Base-by-base conservation (phyloP, 2,329 filamentous ascomycete species). In the Leptoxyphium fumago region DNA sequence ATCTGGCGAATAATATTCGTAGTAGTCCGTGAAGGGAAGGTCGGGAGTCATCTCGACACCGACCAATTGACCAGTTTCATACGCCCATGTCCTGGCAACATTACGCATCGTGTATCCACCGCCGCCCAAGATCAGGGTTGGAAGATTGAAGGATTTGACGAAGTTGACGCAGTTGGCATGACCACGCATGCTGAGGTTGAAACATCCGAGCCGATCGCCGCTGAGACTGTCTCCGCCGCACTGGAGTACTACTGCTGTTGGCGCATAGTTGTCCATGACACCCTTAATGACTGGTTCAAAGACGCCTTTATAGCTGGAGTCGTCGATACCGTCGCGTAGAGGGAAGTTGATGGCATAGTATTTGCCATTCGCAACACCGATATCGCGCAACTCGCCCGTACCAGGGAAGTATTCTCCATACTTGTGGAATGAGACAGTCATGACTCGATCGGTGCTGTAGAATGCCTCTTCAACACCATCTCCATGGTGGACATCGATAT, bases 11-110 rank as follows among this genome's bases (percentile, higher is more conserved):
- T 81, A 82, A 57, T 82, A 82, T 70, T 82, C 78, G 58, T 96
- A 96, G 64, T 96, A 96, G 68, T 96, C 89, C 50, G 94, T 96
- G 64, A 87, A 96, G 1, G 89, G 89, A 36, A 96, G 72, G n/a
- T 84, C 80, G 5, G 82, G 74, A 10, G 78, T 74, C 74, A 96
- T 84, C 28, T 84, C 74, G 47, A 88, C 78, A 26, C 84, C 84
- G 15, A 95, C 84, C 8, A 96, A 73, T 46, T 87, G 75, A 51
- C 89, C 89, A 1, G 70, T 72, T 77, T 95, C 67, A 54, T 70
- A 75, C 17, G 69, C 69, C 77, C 75, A 80, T 1, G 77, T 80
- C 41, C 77, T 70, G 11, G 69, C 69, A 17, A 72, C 52, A 65
- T 82, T 82, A 43, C 78, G 70, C 76, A 82, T 82, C 1, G 78